Conservation (phyloP, 257 asterid genomes). For the Jacaranda mimosifolia region DNA sequence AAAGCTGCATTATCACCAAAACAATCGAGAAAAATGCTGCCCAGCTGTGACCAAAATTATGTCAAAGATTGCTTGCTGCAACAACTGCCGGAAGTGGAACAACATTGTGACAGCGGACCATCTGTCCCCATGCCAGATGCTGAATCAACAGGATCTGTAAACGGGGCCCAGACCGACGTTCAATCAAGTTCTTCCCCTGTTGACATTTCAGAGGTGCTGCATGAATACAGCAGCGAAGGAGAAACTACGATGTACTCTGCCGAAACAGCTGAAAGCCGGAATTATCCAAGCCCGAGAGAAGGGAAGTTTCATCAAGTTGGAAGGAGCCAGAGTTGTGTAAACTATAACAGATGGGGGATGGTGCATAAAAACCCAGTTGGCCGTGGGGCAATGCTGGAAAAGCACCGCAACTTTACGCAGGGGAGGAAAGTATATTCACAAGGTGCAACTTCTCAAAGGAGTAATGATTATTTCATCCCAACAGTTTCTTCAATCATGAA, state of each 20-base stretch:
- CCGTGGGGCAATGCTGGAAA: constrained; percentile 67
- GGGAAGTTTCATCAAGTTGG: constrained; percentile 72
- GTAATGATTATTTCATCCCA: constrained; percentile 89
- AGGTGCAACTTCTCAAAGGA: constrained; percentile 83
- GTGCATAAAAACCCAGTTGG: constrained; percentile 63
- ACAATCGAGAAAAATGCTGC: constrained; percentile 46
- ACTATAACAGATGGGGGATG: constrained; percentile 80
- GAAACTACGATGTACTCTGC: constrained; percentile 99
- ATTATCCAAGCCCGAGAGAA: constrained; percentile 76
- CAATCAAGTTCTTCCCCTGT: constrained; percentile 72
- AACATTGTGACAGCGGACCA: constrained; percentile 40
- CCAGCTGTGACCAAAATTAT: constrained; percentile 54
- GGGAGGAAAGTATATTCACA: constrained; percentile 86
- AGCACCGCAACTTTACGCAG: constrained; percentile 66
- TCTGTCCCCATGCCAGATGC: constrained; percentile 53
- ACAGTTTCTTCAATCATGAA: constrained; percentile 96
- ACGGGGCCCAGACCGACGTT: constrained; percentile 73
- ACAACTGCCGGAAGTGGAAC: constrained; percentile 42
- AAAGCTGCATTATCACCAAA: constrained; percentile 55
- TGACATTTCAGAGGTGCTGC: constrained; percentile 51
- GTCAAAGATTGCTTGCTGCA: constrained; percentile 36
- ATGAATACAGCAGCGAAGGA: constrained; percentile 89
- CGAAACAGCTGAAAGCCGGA: constrained; percentile 96
- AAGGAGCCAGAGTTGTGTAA: constrained; percentile 96
- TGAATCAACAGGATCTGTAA: constrained; percentile 88